Base-by-base conservation (phyloP, 176 grass and related monocot genomes). In the Metroxylon sagu region DNA sequence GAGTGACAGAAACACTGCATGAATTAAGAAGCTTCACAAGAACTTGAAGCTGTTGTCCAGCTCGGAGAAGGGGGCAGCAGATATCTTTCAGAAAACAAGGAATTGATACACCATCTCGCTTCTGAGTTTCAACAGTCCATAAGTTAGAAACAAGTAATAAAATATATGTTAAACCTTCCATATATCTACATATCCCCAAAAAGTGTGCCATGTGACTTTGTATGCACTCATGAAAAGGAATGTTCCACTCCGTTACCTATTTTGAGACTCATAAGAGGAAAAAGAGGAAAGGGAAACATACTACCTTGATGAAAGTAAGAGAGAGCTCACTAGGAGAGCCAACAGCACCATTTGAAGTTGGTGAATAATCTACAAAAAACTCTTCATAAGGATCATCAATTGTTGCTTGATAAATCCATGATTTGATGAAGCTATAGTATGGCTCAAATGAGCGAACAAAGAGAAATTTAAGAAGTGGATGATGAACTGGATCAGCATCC, bases 21-120 rank as follows among this genome's bases (percentile, higher is more conserved):
- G 76, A 91, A 52, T 83, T 88, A 52, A 97, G 66, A 85, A 97
- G 84, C 61, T 88, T 97, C 66, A 88, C 80, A 62, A 97, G 87
- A 70, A 97, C 93, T 80, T 97, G 80, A 83, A 97, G 84, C 52
- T 97, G 93, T 73, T 83, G 74, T 19, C 93, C 87, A 71, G 87
- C 82, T 65, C 70, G 75, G 51, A 97, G 57, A 74, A 97, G 79
- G 62, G 93, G 81, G 76, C 49, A 39, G 14, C 73, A 90, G 63
- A 88, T 54, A 85, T 91, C 78, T 67, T 74, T 84, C 39, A 97
- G 77, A 77, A 97, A 97, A 70, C 84, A 92, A 80, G 93, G 93
- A 62, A 86, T 79, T 75, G 76, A 76, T 18, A 85, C 73, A 76
- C 63, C 69, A 70, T 75, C 85, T 77, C 56, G 78, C 73, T 78